These are phyloP conservation scores for Arthroderma uncinatum DNA, from an alignment of 2,329 filamentous ascomycete species.

Conservation along the genomic window DNA sequence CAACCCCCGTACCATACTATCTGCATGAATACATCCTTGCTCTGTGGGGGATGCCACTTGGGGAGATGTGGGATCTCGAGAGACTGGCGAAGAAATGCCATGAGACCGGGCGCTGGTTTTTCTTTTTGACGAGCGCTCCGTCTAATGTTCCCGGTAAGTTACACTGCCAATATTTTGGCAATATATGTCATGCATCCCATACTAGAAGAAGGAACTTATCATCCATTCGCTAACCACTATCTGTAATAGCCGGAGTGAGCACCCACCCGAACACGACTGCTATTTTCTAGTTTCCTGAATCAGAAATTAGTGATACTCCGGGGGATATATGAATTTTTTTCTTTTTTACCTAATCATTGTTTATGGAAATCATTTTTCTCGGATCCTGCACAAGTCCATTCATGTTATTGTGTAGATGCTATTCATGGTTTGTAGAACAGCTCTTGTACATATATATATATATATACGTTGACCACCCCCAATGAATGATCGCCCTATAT, in stretches of 20 bases:
- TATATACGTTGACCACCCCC: not conserved
- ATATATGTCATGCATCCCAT: not conserved
- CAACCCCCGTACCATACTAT: constrained; percentile 32
- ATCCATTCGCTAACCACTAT: constrained; percentile 5
- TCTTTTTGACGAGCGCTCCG: constrained; percentile 35
- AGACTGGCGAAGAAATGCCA: constrained; percentile 26
- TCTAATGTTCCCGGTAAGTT: constrained; percentile 31
- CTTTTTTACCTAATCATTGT: too few species aligned
- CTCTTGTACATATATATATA: not conserved
- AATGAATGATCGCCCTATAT: not conserved
- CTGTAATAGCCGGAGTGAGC: constrained; percentile 18
- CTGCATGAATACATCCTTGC: constrained; percentile 34
- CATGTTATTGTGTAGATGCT: too few species aligned
- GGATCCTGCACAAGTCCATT: too few species aligned
- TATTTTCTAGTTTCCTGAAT: constrained; percentile 18
- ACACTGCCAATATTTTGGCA: constrained; percentile 2
- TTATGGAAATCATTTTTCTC: too few species aligned
- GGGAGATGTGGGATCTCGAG: constrained; percentile 39
- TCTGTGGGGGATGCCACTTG: constrained; percentile 36
- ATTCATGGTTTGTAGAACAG: too few species aligned
- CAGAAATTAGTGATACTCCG: too few species aligned
- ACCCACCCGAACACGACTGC: constrained; percentile 23
- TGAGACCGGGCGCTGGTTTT: constrained; percentile 28
- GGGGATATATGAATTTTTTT: too few species aligned
- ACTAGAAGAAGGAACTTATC: not conserved